Base-by-base conservation (phyloP, 129 eudicot species). In the Calendula officinalis region DNA sequence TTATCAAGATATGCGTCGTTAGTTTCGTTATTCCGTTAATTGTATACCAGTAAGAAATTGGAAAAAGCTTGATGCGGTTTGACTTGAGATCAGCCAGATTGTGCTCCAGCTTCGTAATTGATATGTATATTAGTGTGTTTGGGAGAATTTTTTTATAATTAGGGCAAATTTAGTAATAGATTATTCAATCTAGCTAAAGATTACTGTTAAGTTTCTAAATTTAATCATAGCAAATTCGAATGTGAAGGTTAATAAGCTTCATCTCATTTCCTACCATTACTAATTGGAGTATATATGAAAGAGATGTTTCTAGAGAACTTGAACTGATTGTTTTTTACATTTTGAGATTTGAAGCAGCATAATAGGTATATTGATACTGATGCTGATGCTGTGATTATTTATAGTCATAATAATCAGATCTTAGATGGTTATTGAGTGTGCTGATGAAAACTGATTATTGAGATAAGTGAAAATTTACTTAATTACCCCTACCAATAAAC, bases 301-400 rank as follows among this genome's bases (percentile, higher is more conserved):
- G 30, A 0, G 30, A 22, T 22, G 30, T 22, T 22, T 46, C 2
- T 46, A 46, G 0, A 46, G 16, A 11, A 11, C 14, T 46, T 5
- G 5, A 45, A 12, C 3, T 45, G 51, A 46, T 14, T 5, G 17
- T 46, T 46, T 46, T 11, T 46, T 4, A 46, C 1, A 46, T 46
- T 34, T 32, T 56, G 27, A 15, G 58, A 49, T 64, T 48, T 63
- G 68, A 35, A 64, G 69, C 34, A 49, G 56, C 32, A 16, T 49
- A 48, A 46, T 63, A 5, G 53, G 4, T n/a, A 11, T 30, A 45
- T 56, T 13, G n/a, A 38, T 49, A 48, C 15, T 48, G 69, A 35
- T 48, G 4, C 9, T 12, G 59, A 13, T 49, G 33, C 5, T 58
- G 33, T 8, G 17, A 17, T 44, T 42, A 30, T 34, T 34, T 7